A percentile compares a stretch with the other conserved stretches of the same genome.
phyloP scores from a whole-genome alignment of 208 protist species.

The Leishmania lainsoni region DNA sequence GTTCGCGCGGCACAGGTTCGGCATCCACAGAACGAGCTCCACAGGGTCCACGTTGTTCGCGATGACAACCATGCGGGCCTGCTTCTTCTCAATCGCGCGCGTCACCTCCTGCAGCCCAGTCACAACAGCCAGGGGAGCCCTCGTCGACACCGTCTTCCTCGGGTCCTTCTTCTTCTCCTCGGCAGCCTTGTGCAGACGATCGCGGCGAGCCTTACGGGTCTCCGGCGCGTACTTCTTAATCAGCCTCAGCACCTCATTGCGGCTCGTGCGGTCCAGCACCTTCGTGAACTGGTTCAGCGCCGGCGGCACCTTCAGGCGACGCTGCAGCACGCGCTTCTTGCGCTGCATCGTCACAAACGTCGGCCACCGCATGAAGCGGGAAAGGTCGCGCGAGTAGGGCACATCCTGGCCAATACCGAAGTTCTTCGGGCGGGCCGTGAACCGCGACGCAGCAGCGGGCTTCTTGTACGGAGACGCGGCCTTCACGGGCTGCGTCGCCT shows the following conservation, averaged over 20 bases:
- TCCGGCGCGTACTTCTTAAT: conserved; percentile 99
- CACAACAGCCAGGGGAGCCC: conserved; percentile 92
- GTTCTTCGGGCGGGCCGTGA: conserved; percentile 86
- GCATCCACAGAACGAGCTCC: conserved; percentile 99
- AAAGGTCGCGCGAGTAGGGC: conserved; percentile 95
- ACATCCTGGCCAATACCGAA: conserved; percentile 94
- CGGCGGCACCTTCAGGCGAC: conserved; percentile 97
- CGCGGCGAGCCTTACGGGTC: conserved; percentile 94
- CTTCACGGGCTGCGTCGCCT: conserved; percentile 69
- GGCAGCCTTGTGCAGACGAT: conserved; percentile 92
- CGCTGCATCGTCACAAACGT: conserved; percentile 99
- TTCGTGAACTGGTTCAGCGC: conserved; percentile 92
- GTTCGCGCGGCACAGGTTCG: conserved; percentile 98
- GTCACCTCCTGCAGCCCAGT: conserved; percentile 99
- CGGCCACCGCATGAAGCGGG: conserved; percentile 98
- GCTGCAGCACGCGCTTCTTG: conserved; percentile 96
- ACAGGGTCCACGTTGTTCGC: conserved; percentile 99
- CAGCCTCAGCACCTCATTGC: conserved; percentile 97
- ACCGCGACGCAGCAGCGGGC: conserved; percentile 57
- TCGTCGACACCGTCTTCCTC: conserved; percentile 77
- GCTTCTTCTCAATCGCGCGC: conserved; percentile 97
- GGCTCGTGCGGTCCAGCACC: conserved; percentile 93
- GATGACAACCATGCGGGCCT: conserved; percentile 99
- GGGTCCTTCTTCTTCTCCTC: conserved; percentile 92
- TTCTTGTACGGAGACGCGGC: conserved; percentile 85